Evolutionary conservation across 805 yeast genomes (phyloP), one percentile per base, ranked within the genome.

Genomic region (Clavispora phyllophila): DNA sequence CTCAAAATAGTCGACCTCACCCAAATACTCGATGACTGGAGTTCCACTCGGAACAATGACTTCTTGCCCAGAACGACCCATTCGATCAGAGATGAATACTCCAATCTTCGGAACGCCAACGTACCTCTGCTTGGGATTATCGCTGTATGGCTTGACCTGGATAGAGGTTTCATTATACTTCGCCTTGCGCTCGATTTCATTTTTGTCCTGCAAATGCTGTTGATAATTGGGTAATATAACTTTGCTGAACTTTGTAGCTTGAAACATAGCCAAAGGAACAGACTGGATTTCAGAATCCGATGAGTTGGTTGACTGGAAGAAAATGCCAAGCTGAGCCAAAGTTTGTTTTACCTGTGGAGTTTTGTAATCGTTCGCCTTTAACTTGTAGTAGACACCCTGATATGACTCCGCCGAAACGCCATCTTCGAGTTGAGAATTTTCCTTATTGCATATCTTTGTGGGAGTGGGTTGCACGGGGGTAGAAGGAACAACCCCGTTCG

Each of bases 71-170:
- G 17, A 24, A 22, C 15, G 41, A 3, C 29, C 55, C 47, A 31
- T 47, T 42, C 25, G 52, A 18, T 35, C 53, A 7, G 63, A 54
- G 8, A 70, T 54, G 46, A 75, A 83, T 7, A 89, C 65, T 0
- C 91, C 89, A 40, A 84, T 59, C 48, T 78, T 81, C 2, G 87
- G 73, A 33, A 87, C 75, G 0, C 96, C 96, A 24, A 73, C 73
- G 52, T 76, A 82, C 67, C 80, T 66, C 60, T 77, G 71, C 47
- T 74, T 78, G 34, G 72, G 74, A 24, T 72, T 70, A 37, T 84
- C 93, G 1, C 82, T 65, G 43, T 79, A 76, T 0, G 81, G 63
- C 57, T 73, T 79, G 10, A 87, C 84, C 29, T 68, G 66, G 10
- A 76, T 56, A 0, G 68, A 58, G 4, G 66, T 55, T 19, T 57